Percentiles rank a stretch among this genome's conserved stretches.
Conservation (phyloP, 306 rosid genomes). For the Malus orientalis region DNA sequence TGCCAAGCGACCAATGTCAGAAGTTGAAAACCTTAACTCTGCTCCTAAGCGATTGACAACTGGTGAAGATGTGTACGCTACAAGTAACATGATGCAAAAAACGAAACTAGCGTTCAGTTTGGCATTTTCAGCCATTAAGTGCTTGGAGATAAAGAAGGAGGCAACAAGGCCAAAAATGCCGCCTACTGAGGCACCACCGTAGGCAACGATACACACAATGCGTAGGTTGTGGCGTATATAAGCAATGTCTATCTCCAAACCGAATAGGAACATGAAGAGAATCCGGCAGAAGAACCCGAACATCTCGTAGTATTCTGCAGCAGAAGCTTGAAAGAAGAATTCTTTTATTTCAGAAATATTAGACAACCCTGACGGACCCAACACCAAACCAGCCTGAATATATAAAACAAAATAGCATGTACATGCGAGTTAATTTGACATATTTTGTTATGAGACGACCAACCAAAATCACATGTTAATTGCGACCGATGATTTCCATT, state of each 20-base stretch:
- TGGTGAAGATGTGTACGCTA: slow-evolving; percentile 72
- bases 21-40: slow-evolving; percentile 54
- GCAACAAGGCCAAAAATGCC: slow-evolving; percentile 37
- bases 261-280: slow-evolving; percentile 72
- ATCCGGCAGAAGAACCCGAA: slow-evolving; percentile 81
- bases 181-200: slow-evolving; percentile 47
- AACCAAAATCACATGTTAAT: neutral
- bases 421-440: neutral
- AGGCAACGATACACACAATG: slow-evolving; percentile 30
- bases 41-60: slow-evolving; percentile 69
- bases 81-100: slow-evolving; percentile 33
- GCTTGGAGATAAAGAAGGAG: slow-evolving; percentile 45
- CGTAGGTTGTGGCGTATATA: slow-evolving; percentile 35
- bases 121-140: slow-evolving; percentile 11
- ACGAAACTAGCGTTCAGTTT: slow-evolving; percentile 10
- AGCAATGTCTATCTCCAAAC: slow-evolving; percentile 57
- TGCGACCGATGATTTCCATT: neutral
- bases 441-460: neutral
- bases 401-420: neutral
- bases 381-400: slow-evolving; percentile 70
- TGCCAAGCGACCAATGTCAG: slow-evolving; percentile 53
- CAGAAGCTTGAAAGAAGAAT: slow-evolving; percentile 47
- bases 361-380: slow-evolving; percentile 71
- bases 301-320: slow-evolving; percentile 72
- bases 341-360: slow-evolving; percentile 31